Conservation (phyloP, 1,284 basidiomycete genomes). For the Puccinia triticina region DNA sequence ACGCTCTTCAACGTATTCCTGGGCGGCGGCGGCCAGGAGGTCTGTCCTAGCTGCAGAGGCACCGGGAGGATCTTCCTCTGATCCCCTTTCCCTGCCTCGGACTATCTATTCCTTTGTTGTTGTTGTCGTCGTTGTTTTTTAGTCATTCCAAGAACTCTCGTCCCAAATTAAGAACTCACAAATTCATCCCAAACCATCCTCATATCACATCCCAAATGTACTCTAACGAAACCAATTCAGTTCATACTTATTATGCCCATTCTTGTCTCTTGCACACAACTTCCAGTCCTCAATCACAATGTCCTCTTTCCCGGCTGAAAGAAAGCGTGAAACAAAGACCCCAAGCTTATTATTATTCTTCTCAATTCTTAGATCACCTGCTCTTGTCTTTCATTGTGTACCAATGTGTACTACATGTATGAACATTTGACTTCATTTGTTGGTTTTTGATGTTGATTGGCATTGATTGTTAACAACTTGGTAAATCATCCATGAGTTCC, state of each 20-base stretch:
- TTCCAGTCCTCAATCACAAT: background rate
- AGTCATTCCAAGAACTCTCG: background rate
- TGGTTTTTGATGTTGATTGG: background rate
- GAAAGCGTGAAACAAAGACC: background rate
- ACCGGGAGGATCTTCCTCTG: conserved; percentile 32
- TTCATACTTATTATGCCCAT: background rate
- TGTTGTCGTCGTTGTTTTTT: background rate
- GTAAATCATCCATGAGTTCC: background rate
- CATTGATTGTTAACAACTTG: background rate
- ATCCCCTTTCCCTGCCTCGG: background rate
- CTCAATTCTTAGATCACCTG: too few relatives aligned
- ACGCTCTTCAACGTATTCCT: conserved; percentile 19
- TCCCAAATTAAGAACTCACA: too few relatives aligned
- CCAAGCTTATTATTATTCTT: too few relatives aligned
- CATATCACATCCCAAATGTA: too few relatives aligned
- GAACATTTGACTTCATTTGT: background rate
- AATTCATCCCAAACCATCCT: too few relatives aligned
- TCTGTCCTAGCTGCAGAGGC: conserved; percentile 21
- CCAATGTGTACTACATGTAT: background rate
- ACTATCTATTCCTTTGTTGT: too few relatives aligned
- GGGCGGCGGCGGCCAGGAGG: background rate
- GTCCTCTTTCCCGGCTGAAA: background rate
- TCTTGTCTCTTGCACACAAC: background rate
- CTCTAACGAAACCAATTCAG: too few relatives aligned
- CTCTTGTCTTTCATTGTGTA: background rate